Conservation (phyloP, 805 yeast genomes). For the Ogataea neopini region DNA sequence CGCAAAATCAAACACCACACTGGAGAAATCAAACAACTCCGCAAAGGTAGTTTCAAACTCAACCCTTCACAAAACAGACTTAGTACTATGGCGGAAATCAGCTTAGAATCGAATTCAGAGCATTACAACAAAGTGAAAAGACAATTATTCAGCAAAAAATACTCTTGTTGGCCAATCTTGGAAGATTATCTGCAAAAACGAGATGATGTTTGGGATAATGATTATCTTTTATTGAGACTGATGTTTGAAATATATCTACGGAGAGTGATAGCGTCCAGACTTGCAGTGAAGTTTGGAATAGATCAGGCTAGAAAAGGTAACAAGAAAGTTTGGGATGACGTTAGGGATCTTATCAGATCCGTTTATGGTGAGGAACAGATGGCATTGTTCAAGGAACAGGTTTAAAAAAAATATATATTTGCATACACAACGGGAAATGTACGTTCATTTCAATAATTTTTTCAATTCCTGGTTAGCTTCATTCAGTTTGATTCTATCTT, state of each 20-base stretch:
- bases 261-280: constrained; percentile 33
- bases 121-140: constrained; percentile 22
- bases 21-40: constrained; percentile 13
- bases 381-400: constrained; percentile 25
- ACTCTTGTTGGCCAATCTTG: constrained; percentile 19
- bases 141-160: constrained; percentile 18
- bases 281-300: constrained; percentile 29
- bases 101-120: constrained; percentile 32
- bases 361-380: constrained; percentile 43
- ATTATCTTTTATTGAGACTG: constrained; percentile 27
- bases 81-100: constrained; percentile 29
- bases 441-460: background rate
- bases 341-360: constrained; percentile 55
- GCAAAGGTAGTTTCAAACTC: constrained; percentile 5
- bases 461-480: constrained; percentile 25
- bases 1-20: constrained; percentile 8
- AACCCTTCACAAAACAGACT: constrained; percentile 17
- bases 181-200: constrained; percentile 14
- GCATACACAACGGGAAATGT: background rate
- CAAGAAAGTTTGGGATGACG: constrained; percentile 37
- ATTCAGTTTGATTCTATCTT: constrained; percentile 29
- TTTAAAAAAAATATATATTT: background rate
- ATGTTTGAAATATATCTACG: constrained; percentile 35
- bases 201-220: constrained; percentile 26
- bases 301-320: constrained; percentile 24